Conservation (phyloP, 352 stramenopile genomes). For the Phytopythium ostracodes region DNA sequence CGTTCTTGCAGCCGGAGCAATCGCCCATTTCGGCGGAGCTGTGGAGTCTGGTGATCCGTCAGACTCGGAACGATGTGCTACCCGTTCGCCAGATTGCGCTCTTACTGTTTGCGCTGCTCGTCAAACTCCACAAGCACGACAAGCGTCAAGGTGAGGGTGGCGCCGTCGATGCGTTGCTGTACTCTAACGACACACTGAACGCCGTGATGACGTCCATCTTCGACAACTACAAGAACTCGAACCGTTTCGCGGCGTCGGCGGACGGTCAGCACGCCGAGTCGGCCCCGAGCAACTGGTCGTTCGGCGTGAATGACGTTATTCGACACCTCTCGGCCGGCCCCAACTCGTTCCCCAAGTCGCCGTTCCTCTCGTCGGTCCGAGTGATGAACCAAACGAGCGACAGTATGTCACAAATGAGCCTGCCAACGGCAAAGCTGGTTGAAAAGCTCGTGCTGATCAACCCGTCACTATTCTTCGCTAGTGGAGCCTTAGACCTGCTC, state of each 20-base stretch:
- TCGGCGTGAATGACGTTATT: conserved; percentile 65
- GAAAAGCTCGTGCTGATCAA: conserved; percentile 47
- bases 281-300: conserved; percentile 68
- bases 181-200: conserved; percentile 30
- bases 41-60: conserved; percentile 50
- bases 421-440: conserved; percentile 40
- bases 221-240: conserved; percentile 61
- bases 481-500: conserved; percentile 19
- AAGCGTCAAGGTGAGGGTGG: conserved; percentile 6
- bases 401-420: conserved; percentile 26
- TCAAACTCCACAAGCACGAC: conserved; percentile 40
- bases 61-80: conserved; percentile 53
- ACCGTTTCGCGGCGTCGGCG: conserved; percentile 52
- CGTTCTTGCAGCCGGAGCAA: conserved; percentile 45
- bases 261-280: conserved; percentile 57
- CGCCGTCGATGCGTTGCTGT: conserved; percentile 30
- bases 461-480: conserved; percentile 25
- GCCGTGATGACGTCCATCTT: conserved; percentile 38
- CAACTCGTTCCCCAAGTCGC: conserved; percentile 41
- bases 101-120: conserved; percentile 42
- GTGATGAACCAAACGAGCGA: conserved; percentile 46
- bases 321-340: conserved; percentile 39
- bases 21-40: conserved; percentile 34
- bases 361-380: conserved; percentile 48
- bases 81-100: conserved; percentile 58